These are phyloP conservation scores for Persicaria maculosa DNA, from an alignment of 148 eudicot species.

Conservation along the genomic window DNA sequence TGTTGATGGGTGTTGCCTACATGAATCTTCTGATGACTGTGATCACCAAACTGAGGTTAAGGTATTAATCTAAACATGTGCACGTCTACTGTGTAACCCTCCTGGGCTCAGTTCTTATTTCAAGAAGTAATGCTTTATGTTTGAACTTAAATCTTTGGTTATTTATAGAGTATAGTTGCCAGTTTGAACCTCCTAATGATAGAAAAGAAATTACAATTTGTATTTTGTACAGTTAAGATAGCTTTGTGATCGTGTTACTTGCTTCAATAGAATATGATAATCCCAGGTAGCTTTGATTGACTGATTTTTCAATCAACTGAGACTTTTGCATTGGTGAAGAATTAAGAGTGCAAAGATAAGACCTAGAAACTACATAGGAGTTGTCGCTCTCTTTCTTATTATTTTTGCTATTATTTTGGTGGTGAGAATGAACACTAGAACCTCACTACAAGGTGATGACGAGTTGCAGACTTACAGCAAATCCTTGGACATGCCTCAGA, in stretches of 20 bases:
- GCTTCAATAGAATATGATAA: not conserved
- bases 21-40: not conserved
- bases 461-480: not conserved
- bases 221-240: not conserved
- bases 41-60: not conserved
- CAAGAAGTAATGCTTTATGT: not conserved
- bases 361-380: not conserved
- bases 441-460: not conserved
- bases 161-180: not conserved
- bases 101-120: not conserved
- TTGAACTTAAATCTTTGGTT: not conserved
- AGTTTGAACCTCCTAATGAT: not conserved
- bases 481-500: not conserved
- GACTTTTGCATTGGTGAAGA: not conserved
- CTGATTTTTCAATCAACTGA: not conserved
- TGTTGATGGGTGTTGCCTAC: slow-evolving; percentile 6
- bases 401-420: not conserved
- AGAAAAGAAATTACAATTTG: not conserved
- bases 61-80: not conserved
- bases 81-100: not conserved
- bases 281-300: not conserved
- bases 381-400: not conserved
- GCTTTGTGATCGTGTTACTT: not conserved
- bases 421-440: not conserved
- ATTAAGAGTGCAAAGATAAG: not conserved